phyloP scores from a whole-genome alignment of 2,329 filamentous ascomycete species.

The Lecanoromycetidae sp. region DNA sequence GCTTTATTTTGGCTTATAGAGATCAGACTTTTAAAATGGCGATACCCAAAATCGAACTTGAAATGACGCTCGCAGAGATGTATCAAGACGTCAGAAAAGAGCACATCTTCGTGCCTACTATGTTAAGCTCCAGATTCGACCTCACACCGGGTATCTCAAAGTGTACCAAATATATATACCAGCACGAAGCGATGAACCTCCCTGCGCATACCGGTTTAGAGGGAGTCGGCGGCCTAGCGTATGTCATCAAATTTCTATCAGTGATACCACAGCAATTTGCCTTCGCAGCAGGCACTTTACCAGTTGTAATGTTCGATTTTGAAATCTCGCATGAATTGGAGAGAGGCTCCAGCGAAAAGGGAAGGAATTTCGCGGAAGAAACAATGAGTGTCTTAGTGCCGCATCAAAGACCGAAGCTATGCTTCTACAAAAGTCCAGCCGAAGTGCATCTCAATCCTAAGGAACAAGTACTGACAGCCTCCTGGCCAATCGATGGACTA shows the following conservation, averaged over 20 bases:
- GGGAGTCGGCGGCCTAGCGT: neutral
- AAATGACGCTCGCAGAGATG: no score
- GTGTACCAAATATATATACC: no score
- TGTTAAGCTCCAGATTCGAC: no score
- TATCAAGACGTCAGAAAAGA: no score
- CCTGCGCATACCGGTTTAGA: no score
- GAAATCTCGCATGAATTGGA: neutral
- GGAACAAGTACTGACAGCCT: neutral
- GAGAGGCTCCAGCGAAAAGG: neutral
- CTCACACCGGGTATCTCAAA: no score
- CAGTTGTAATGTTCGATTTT: neutral
- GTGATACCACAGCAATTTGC: constrained; percentile 1
- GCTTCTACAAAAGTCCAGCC: neutral
- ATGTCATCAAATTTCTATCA: neutral
- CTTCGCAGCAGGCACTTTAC: neutral
- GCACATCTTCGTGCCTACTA: no score
- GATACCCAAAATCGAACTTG: no score
- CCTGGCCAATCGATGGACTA: neutral
- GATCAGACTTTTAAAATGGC: no score
- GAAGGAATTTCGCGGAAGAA: neutral
- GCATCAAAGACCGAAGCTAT: neutral
- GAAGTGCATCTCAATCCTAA: no score
- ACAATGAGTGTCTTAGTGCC: neutral
- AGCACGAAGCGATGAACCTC: no score
- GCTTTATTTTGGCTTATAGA: no score